Conservation (phyloP, 257 asterid genomes). For the Apocynum venetum region DNA sequence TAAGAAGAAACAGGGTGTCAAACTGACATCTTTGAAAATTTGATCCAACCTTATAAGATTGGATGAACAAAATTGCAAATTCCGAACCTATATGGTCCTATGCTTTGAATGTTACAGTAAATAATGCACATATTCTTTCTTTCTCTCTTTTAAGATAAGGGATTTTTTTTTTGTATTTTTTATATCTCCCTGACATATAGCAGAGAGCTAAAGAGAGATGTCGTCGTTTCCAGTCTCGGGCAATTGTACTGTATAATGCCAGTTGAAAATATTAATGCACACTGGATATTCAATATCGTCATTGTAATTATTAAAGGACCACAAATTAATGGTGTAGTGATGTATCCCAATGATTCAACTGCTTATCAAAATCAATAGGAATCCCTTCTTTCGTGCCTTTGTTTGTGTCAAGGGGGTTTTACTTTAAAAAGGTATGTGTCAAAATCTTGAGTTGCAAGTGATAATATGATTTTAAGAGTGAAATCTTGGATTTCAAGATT, state of each 20-base stretch:
- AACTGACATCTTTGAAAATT: not conserved
- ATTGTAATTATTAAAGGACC: not conserved
- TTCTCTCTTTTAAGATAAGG: not conserved
- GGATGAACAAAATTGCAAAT: not conserved
- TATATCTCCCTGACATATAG: conserved; percentile 1
- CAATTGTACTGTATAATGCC: not conserved
- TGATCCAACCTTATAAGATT: not conserved
- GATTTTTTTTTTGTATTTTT: not conserved
- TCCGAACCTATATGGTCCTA: not conserved
- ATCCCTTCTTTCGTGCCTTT: conserved; percentile 14
- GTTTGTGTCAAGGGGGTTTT: not conserved
- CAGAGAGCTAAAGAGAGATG: not conserved
- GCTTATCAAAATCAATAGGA: not conserved
- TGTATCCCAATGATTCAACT: conserved; percentile 17
- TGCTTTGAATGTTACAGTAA: not conserved
- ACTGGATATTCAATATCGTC: not conserved
- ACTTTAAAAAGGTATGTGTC: not conserved
- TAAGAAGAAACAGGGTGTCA: conserved; percentile 4
- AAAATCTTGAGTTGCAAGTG: conserved; percentile 15
- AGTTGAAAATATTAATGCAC: not conserved
- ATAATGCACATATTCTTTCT: not conserved
- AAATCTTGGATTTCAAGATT: not conserved
- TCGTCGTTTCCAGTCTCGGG: not conserved
- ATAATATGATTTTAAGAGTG: conserved; percentile 6
- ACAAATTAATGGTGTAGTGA: not conserved